Percentiles rank a stretch among this genome's conserved stretches.
Conservation (phyloP, 1,284 basidiomycete species). For the Afroboletus lepidellus region DNA sequence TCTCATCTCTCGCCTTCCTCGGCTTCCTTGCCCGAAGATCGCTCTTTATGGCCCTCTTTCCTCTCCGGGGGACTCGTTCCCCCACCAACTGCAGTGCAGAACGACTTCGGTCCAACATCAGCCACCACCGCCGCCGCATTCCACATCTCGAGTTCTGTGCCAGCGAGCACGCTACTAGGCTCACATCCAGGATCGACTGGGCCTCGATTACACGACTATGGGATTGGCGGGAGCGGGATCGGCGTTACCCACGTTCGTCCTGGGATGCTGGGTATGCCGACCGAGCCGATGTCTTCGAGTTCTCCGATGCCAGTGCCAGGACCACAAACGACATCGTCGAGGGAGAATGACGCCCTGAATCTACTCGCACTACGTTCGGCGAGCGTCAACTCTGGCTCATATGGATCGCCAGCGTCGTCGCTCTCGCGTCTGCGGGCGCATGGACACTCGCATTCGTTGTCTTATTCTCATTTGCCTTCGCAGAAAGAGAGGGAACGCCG, state of each 20-base stretch:
- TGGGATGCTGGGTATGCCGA: constrained; percentile 54
- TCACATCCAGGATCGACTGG: constrained; percentile 42
- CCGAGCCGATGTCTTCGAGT: constrained; percentile 2
- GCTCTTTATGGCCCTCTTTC: constrained; percentile 81
- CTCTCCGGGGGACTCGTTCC: constrained; percentile 69
- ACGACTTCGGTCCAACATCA: constrained; percentile 6
- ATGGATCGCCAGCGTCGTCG: constrained; percentile 13
- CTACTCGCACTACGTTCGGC: constrained; percentile 22
- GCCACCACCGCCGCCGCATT: constrained; percentile 21
- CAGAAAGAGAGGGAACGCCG: constrained; percentile 8
- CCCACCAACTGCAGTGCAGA: constrained; percentile 40
- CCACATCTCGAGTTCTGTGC: constrained; percentile 45
- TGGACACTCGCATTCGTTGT: too few relatives aligned
- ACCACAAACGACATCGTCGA: neutral
- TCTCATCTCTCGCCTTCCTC: constrained; percentile 73
- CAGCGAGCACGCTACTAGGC: constrained; percentile 26
- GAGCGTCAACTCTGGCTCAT: constrained; percentile 11
- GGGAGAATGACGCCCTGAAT: constrained; percentile 29
- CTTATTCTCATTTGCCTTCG: neutral
- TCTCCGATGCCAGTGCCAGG: neutral
- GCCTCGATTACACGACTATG: constrained; percentile 65
- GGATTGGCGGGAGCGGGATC: constrained; percentile 37
- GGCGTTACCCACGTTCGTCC: constrained; percentile 56
- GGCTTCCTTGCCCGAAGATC: constrained; percentile 88
- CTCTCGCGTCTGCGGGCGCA: constrained; percentile 3